These are phyloP conservation scores for Lactarius quietus DNA, from an alignment of 768 basidiomycete genomes.

Conservation along the genomic window DNA sequence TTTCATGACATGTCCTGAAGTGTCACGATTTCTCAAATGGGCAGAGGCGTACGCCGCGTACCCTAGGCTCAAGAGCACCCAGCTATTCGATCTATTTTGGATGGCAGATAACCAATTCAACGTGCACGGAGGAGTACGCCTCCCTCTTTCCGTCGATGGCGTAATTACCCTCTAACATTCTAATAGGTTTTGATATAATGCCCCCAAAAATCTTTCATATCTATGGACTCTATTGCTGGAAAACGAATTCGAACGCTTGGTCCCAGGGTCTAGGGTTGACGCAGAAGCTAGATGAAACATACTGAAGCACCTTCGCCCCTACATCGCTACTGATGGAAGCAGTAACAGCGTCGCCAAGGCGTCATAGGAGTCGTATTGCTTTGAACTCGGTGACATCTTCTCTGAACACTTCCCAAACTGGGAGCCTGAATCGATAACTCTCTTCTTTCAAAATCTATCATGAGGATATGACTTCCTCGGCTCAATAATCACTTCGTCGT, in stretches of 20 bases:
- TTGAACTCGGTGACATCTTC: constrained; percentile 7
- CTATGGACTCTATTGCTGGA: constrained; percentile 9
- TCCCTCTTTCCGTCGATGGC: too few species aligned
- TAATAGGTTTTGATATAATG: constrained; percentile 13
- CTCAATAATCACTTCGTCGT: constrained; percentile 6
- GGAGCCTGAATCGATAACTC: background rate
- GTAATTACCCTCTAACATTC: background rate
- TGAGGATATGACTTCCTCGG: background rate
- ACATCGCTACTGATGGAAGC: background rate
- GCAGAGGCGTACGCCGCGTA: constrained; percentile 6
- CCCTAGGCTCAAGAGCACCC: background rate
- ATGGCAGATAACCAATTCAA: constrained; percentile 15
- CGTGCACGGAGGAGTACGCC: constrained; percentile 19
- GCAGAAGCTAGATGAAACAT: constrained; percentile 8
- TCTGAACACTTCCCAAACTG: background rate
- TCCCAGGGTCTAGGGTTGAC: background rate
- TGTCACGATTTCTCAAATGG: constrained; percentile 5
- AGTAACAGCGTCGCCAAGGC: background rate
- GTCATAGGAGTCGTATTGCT: constrained; percentile 12
- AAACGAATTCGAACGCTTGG: background rate
- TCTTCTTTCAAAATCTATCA: background rate
- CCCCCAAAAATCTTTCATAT: background rate
- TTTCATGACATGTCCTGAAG: constrained; percentile 2
- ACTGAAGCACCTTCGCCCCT: background rate
- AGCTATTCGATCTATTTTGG: constrained; percentile 18